Percentiles rank a stretch among this genome's conserved stretches.
phyloP scores from a whole-genome alignment of 75 land plant genomes.

The Cryptomeria japonica region DNA sequence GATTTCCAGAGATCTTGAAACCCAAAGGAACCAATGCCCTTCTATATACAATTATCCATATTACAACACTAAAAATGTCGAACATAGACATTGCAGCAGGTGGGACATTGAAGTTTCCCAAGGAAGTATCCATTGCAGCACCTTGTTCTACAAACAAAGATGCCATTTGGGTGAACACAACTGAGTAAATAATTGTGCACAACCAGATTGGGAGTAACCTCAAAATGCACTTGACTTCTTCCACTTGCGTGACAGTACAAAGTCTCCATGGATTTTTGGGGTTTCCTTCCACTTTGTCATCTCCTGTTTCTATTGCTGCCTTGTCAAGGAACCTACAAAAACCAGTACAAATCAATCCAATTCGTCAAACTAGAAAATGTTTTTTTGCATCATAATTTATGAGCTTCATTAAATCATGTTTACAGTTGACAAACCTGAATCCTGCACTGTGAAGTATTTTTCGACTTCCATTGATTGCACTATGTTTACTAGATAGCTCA shows the following conservation, averaged over 20 bases:
- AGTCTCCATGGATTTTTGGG: slow-evolving; percentile 51
- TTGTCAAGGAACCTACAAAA: slow-evolving; percentile 63
- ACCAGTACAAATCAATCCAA: neutral
- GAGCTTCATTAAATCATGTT: neutral
- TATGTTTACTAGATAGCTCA: neutral
- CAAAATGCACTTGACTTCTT: slow-evolving; percentile 69
- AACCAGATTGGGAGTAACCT: slow-evolving; percentile 64
- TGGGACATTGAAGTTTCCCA: slow-evolving; percentile 54
- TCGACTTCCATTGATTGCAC: slow-evolving; percentile 21
- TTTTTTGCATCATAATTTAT: no score
- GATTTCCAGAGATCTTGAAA: slow-evolving; percentile 20
- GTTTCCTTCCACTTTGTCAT: neutral
- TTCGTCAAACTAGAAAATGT: no score
- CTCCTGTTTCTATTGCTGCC: slow-evolving; percentile 43
- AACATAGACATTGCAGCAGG: slow-evolving; percentile 73
- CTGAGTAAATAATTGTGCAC: slow-evolving; percentile 59
- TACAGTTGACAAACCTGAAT: slow-evolving; percentile 40
- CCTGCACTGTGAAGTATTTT: slow-evolving; percentile 56
- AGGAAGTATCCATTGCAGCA: slow-evolving; percentile 53
- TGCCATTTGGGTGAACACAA: slow-evolving; percentile 63
- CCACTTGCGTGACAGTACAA: slow-evolving; percentile 69
- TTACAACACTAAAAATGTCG: slow-evolving; percentile 49
- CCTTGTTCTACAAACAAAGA: slow-evolving; percentile 80
- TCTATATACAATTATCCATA: slow-evolving; percentile 49
- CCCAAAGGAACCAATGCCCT: slow-evolving; percentile 39